Evolutionary conservation across 2,329 filamentous ascomycete species (phyloP), one percentile per base, ranked within the genome.

Genomic region (Beauveria caledonica): DNA sequence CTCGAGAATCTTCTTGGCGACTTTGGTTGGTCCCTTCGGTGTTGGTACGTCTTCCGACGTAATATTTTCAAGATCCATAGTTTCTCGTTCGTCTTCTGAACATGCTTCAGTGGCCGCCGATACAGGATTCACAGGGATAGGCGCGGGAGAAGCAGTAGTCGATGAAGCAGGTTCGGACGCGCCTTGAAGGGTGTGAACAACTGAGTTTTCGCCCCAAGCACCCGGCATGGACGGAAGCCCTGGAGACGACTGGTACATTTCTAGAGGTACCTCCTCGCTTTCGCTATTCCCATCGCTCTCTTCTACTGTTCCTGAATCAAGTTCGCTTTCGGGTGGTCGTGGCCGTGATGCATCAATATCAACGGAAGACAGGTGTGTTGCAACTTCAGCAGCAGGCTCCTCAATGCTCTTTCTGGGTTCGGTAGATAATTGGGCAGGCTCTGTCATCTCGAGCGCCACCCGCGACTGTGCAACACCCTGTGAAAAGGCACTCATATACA

Each of bases 401-500:
- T 56, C 42, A 19, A 29, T 21, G 13, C 15, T 17, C 2, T 46
- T n/a, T 39, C 48, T 7, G 3, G 27, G 4, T 3, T 23, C 10
- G 3, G 7, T 1, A 3, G 11, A n/a, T 23, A 44, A 3, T 48
- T 23, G 19, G n/a, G 23, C n/a, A 9, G 29, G 42, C 27, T 49
- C 44, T 15, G 19, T 21, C 45, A 42, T 39, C 46, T 58, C 33
- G 48, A 7, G 61, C 59, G 2, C 39, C 17, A 54, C 39, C 23
- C 29, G 52, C 21, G 58, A 68, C 10, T 73, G 69, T 17, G 39
- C 25, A 2, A 69, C 70, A 2, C 73, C 70, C 27, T 80, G 74
- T 2, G 85, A 87, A 56, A 87, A 82, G 1, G 85, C 85, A 63
- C 85, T 93, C 86, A 92, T 87, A 67, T 94, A 95, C 86, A 95